Base-by-base conservation (phyloP, 306 rosid species). In the Fagus sylvatica region DNA sequence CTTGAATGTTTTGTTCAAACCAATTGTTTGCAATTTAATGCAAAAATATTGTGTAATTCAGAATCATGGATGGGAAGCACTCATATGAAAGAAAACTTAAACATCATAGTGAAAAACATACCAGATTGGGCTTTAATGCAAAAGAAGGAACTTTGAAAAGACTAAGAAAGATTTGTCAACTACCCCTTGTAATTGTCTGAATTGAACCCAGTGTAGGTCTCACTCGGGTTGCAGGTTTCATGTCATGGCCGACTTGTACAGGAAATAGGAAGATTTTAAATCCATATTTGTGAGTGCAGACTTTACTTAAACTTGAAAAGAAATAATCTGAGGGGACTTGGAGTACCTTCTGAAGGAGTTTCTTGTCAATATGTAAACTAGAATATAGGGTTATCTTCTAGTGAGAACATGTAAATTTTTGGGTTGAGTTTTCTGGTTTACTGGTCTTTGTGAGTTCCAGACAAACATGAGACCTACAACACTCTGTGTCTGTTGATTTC, bases 71-170 rank as follows among this genome's bases (percentile, higher is more conserved):
- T 22, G 28, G 28, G 28, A 22, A 41, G 37, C 30, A 56, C 61
- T 66, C 12, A 0, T 67, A 62, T 42, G 32, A 48, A 55, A 43
- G 65, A 71, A 53, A 73, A 69, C 46, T 69, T 12, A 22, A 48
- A 46, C 36, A 71, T 65, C 46, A 12, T 59, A 53, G 39, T 43
- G 60, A 74, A 74, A 32, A 74, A 78, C 42, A 36, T 28, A 22
- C 15, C 6, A 37, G 5, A 33, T 61, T 61, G 68, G 9, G n/a
- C 41, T 61, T 33, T 61, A 61, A 12, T 33, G 3, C 40, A 61
- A 8, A 22, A 64, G 69, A 80, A 2, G n/a, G 5, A 60, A 22
- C 33, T 17, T 8, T 32, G 3, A 65, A 41, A 75, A 71, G 30
- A 4, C 48, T 1, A 19, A 6, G n/a, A 36, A 36, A 15, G 46